These are phyloP conservation scores for Rubroboletus pulcherrimus DNA, from an alignment of 768 basidiomycete genomes.

Conservation along the genomic window DNA sequence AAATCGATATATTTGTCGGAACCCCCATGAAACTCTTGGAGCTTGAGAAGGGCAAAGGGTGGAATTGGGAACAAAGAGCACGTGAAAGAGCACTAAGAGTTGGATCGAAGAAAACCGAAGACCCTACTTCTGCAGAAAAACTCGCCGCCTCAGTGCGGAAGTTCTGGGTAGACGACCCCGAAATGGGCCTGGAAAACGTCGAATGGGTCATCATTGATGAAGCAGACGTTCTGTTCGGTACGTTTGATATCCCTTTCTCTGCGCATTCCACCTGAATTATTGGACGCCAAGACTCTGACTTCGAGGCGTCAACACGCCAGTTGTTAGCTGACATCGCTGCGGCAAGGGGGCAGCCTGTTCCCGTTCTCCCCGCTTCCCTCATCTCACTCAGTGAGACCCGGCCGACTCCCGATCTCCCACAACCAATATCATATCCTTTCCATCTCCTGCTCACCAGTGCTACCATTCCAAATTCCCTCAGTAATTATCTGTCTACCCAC, in stretches of 20 bases:
- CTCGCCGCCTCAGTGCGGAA: constrained; percentile 21
- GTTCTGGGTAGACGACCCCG: constrained; percentile 46
- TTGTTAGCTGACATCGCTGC: constrained; percentile 68
- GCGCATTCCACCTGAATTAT: not conserved
- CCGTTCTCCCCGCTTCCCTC: constrained; percentile 16
- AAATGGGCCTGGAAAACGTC: constrained; percentile 62
- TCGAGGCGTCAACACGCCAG: constrained; percentile 65
- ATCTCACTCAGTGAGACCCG: constrained; percentile 12
- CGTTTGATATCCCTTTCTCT: constrained; percentile 14
- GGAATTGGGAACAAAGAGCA: constrained; percentile 42
- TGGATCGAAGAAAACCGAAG: constrained; percentile 30
- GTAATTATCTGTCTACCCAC: constrained; percentile 54
- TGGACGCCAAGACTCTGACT: constrained; percentile 64
- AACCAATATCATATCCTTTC: constrained; percentile 58
- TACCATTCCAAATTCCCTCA: constrained; percentile 78
- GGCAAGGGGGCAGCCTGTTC: constrained; percentile 43
- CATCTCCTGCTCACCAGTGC: constrained; percentile 80
- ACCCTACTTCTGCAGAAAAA: constrained; percentile 13
- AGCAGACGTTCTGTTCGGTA: constrained; percentile 87
- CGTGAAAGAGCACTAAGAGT: constrained; percentile 21
- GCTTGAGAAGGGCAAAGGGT: constrained; percentile 51
- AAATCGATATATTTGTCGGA: constrained; percentile 58
- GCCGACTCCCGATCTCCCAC: constrained; percentile 7
- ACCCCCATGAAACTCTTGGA: constrained; percentile 65
- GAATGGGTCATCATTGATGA: constrained; percentile 93